Conservation (phyloP, 176 grass and related monocot genomes). For the Phragmites australis region DNA sequence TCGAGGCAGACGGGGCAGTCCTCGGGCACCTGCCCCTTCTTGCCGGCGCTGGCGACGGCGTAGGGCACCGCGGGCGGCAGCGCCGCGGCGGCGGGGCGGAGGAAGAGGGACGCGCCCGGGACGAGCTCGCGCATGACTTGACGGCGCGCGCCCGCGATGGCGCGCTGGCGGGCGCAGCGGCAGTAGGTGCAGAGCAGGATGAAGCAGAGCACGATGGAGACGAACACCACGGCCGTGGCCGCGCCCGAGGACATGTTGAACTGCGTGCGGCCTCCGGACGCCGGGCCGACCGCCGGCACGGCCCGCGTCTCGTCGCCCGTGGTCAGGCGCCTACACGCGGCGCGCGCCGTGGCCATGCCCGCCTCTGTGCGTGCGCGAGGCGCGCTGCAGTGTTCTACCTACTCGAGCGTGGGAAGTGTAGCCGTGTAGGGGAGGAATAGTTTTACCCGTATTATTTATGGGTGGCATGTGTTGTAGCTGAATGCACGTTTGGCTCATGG, state of each 20-base stretch:
- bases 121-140: conserved; percentile 47
- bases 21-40: conserved; percentile 24
- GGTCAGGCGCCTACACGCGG: conserved; percentile 35
- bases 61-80: conserved; percentile 48
- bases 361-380: neutral
- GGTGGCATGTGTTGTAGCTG: neutral
- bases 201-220: conserved; percentile 59
- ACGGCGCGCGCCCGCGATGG: conserved; percentile 32
- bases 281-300: neutral
- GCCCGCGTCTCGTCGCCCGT: neutral
- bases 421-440: no score
- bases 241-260: conserved; percentile 54
- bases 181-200: conserved; percentile 72
- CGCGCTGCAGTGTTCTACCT: neutral
- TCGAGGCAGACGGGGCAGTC: conserved; percentile 70
- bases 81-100: conserved; percentile 13
- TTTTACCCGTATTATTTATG: neutral
- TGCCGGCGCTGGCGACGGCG: neutral
- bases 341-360: conserved; percentile 20
- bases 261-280: conserved; percentile 16
- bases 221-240: conserved; percentile 55
- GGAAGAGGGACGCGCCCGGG: conserved; percentile 37
- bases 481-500: neutral
- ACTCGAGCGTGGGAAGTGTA: neutral
- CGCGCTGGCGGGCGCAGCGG: conserved; percentile 51